Conservation (phyloP, 176 grass and related monocot species). For the Aegilops bicornis region DNA sequence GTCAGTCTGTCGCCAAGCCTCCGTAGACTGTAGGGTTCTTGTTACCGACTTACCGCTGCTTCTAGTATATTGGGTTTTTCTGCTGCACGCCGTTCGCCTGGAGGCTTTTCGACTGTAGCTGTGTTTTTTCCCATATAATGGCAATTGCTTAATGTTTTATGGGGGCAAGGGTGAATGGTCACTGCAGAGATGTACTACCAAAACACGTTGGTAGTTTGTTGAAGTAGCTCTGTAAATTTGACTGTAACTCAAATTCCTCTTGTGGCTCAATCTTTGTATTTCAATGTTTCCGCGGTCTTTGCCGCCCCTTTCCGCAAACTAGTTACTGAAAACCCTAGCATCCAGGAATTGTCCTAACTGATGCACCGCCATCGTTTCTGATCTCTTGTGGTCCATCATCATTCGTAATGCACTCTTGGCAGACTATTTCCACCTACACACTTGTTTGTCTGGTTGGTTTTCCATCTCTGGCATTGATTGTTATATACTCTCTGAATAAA, state of each 20-base stretch:
- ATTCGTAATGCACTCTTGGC: background rate
- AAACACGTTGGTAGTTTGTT: background rate
- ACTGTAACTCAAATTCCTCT: background rate
- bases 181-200: background rate
- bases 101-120: background rate
- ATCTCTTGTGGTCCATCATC: background rate
- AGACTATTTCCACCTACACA: background rate
- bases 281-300: too few relatives aligned
- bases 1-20: background rate
- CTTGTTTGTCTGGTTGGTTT: too few relatives aligned
- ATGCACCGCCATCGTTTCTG: background rate
- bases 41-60: too few relatives aligned
- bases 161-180: background rate
- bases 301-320: background rate
- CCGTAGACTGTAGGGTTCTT: background rate
- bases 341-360: background rate
- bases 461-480: too few relatives aligned
- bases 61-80: slow-evolving; percentile 14
- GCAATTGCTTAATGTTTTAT: background rate
- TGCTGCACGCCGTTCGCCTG: background rate
- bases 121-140: too few relatives aligned
- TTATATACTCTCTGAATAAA: too few relatives aligned
- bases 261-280: background rate
- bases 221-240: background rate
- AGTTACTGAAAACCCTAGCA: background rate